phyloP scores from a whole-genome alignment of 2,329 filamentous ascomycete genomes.

The Pleochaeta shiraiana region DNA sequence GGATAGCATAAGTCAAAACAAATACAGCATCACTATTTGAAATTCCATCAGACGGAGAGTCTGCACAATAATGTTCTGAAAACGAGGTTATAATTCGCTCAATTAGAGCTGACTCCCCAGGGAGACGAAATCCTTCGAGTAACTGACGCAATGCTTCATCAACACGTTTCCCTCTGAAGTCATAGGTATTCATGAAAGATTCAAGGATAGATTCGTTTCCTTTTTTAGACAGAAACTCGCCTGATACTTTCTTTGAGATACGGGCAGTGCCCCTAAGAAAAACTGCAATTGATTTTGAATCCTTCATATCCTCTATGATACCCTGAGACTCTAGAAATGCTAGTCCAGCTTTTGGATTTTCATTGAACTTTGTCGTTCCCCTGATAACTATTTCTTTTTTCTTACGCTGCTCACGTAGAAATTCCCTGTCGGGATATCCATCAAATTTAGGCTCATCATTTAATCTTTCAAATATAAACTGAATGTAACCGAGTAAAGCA shows the following conservation, averaged over 20 bases:
- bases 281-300: conserved; percentile 58
- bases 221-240: conserved; percentile 83
- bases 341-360: conserved; percentile 75
- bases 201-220: conserved; percentile 69
- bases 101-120: conserved; percentile 82
- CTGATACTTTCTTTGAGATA: conserved; percentile 74
- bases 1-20: conserved; percentile 84
- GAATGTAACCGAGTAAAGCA: conserved; percentile 72
- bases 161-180: conserved; percentile 68
- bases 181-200: conserved; percentile 69
- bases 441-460: conserved; percentile 43
- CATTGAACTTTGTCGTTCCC: conserved; percentile 82
- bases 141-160: conserved; percentile 76
- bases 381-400: conserved; percentile 78
- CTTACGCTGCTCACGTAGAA: conserved; percentile 47
- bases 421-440: conserved; percentile 41
- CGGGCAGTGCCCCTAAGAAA: conserved; percentile 78
- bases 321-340: conserved; percentile 68
- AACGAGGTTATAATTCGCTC: conserved; percentile 81
- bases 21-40: conserved; percentile 75
- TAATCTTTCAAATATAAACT: conserved; percentile 74
- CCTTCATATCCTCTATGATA: conserved; percentile 54
- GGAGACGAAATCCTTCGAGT: conserved; percentile 81
- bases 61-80: conserved; percentile 60
- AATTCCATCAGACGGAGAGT: conserved; percentile 48